phyloP scores from a whole-genome alignment of 2,329 filamentous ascomycete species.

The Sporothrix phasma region DNA sequence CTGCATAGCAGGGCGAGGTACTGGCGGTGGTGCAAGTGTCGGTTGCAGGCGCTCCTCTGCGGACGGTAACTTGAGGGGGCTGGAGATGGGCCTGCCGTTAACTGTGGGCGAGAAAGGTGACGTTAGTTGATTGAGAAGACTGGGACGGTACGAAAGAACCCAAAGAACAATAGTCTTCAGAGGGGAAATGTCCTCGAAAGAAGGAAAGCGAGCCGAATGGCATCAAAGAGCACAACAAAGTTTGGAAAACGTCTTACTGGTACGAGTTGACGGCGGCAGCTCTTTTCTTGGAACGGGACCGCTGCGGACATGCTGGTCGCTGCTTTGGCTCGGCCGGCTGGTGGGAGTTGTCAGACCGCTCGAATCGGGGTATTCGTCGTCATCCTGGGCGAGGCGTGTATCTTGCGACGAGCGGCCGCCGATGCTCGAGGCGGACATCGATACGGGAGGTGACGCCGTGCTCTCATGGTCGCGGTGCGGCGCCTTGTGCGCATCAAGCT shows the following conservation, averaged over 20 bases:
- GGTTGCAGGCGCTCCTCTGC: constrained; percentile 9
- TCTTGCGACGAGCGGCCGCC: constrained; percentile 48
- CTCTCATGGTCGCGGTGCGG: constrained; percentile 29
- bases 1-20: constrained; percentile 23
- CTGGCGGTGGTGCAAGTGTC: constrained; percentile 17
- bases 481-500: constrained; percentile 30
- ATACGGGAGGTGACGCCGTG: constrained; percentile 23
- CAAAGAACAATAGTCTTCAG: too few relatives aligned
- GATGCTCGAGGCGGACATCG: constrained; percentile 26
- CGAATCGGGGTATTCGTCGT: constrained; percentile 37
- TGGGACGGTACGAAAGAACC: too few relatives aligned
- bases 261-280: constrained; percentile 35
- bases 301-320: constrained; percentile 37
- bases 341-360: constrained; percentile 25
- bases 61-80: constrained; percentile 14
- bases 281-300: constrained; percentile 56
- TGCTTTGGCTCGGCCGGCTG: constrained; percentile 30
- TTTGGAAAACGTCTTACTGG: constrained; percentile 30
- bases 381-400: constrained; percentile 42
- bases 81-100: constrained; percentile 27
- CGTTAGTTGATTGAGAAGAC: not conserved
- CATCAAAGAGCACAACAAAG: not conserved
- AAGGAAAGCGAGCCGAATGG: too few relatives aligned
- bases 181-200: too few relatives aligned
- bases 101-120: constrained; percentile 21